These are phyloP conservation scores for Maudiozyma turicensis DNA, from an alignment of 805 yeast genomes.

Conservation along the genomic window DNA sequence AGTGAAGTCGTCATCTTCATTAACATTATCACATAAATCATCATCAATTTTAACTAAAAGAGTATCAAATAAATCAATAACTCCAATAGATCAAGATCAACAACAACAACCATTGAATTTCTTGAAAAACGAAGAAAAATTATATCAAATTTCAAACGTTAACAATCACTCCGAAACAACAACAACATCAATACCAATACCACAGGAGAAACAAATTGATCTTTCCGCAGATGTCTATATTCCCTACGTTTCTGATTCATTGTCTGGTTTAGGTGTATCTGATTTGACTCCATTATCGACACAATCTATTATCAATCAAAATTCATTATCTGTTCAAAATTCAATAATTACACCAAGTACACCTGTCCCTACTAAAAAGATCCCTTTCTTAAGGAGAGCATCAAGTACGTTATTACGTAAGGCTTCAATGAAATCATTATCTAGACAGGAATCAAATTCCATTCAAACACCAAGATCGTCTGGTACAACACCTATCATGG, in stretches of 20 bases:
- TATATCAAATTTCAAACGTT: constrained; percentile 3
- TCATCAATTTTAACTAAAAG: background rate
- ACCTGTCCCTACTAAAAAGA: constrained; percentile 7
- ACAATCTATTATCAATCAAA: background rate
- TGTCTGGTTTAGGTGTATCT: background rate
- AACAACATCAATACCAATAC: background rate
- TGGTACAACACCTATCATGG: background rate
- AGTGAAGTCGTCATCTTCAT: background rate
- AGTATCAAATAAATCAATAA: background rate
- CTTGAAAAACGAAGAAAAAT: constrained; percentile 1
- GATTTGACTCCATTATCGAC: background rate
- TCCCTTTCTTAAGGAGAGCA: constrained; percentile 25
- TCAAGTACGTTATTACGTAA: constrained; percentile 25
- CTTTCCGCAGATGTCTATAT: background rate
- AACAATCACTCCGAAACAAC: background rate
- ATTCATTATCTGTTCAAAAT: background rate
- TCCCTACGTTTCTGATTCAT: background rate
- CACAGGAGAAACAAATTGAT: background rate
- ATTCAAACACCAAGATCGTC: background rate
- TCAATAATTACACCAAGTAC: background rate
- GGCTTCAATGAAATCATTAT: constrained; percentile 10
- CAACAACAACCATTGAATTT: background rate
- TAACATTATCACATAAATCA: background rate
- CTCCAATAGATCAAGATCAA: background rate
- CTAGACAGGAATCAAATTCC: background rate